phyloP scores from a whole-genome alignment of 129 eudicot genomes.

The Saussurea involucrata region DNA sequence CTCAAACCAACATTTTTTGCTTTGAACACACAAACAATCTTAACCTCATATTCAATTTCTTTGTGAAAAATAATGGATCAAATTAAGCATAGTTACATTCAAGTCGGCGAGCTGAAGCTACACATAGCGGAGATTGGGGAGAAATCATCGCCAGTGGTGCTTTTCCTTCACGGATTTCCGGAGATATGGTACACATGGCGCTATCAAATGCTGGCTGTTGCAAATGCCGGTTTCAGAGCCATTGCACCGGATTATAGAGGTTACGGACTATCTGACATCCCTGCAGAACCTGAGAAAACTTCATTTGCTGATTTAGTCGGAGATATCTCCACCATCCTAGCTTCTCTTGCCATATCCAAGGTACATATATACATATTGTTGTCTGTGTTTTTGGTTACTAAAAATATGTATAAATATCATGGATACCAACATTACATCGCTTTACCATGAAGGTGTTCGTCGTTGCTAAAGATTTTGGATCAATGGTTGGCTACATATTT shows the following conservation, averaged over 20 bases:
- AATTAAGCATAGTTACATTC: conserved; percentile 29
- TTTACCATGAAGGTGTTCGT: conserved; percentile 15
- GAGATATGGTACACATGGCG: conserved; percentile 63
- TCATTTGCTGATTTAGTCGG: conserved; percentile 16
- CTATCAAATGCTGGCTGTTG: conserved; percentile 42
- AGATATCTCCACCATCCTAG: conserved; percentile 38
- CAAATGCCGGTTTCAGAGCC: conserved; percentile 37
- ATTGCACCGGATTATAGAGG: conserved; percentile 44
- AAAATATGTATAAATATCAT: background rate
- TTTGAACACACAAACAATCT: background rate
- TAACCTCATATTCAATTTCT: background rate
- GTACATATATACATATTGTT: conserved; percentile 5
- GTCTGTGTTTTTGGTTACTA: background rate
- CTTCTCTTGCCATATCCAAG: conserved; percentile 37
- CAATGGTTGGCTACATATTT: conserved; percentile 18
- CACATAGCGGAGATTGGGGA: conserved; percentile 40
- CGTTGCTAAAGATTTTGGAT: conserved; percentile 48
- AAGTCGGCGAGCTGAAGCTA: conserved; percentile 35
- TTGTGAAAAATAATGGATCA: conserved; percentile 22
- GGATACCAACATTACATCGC: background rate
- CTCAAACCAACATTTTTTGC: background rate
- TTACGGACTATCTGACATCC: conserved; percentile 47
- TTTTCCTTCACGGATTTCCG: conserved; percentile 46
- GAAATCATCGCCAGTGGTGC: conserved; percentile 26
- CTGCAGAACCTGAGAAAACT: conserved; percentile 32